These are phyloP conservation scores for Pestalotiopsis sp. DNA, from an alignment of 2,329 filamentous ascomycete species.

Conservation along the genomic window DNA sequence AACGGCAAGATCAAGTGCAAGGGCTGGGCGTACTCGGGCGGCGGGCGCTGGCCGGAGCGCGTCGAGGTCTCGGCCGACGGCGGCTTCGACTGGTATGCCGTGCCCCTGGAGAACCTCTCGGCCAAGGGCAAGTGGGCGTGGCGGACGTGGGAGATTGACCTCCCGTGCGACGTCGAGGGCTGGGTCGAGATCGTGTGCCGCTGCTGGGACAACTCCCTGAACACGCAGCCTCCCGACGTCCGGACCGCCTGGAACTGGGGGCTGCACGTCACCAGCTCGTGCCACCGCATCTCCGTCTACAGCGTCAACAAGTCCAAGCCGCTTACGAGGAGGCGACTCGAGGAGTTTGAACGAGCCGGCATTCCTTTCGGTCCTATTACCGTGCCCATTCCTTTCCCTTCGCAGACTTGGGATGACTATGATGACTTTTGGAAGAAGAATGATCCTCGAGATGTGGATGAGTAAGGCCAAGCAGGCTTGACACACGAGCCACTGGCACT, in stretches of 20 bases:
- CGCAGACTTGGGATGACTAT: constrained; percentile 53
- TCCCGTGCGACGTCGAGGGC: constrained; percentile 65
- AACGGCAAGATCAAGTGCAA: constrained; percentile 58
- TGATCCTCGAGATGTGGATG: not conserved
- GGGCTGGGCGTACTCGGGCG: constrained; percentile 63
- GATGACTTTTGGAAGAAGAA: constrained; percentile 21
- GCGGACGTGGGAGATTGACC: constrained; percentile 64
- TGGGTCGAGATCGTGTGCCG: constrained; percentile 63
- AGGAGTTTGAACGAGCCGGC: constrained; percentile 51
- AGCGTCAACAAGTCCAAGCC: constrained; percentile 60
- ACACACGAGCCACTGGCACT: not conserved
- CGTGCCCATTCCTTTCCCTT: constrained; percentile 50
- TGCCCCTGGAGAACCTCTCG: constrained; percentile 61
- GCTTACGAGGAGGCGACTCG: constrained; percentile 50
- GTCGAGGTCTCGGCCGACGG: constrained; percentile 68
- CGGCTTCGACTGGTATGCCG: constrained; percentile 66
- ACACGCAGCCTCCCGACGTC: constrained; percentile 60
- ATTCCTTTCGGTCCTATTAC: constrained; percentile 57
- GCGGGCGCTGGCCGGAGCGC: constrained; percentile 59
- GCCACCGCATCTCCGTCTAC: constrained; percentile 63
- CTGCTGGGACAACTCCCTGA: constrained; percentile 65
- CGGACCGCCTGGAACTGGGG: constrained; percentile 66
- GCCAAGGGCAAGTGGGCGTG: constrained; percentile 66
- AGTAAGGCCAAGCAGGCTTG: not conserved
- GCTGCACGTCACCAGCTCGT: constrained; percentile 65